A percentile compares a stretch with the other conserved stretches of the same genome.
phyloP scores from a whole-genome alignment of 129 eudicot genomes.

The Flaveria bidentis region DNA sequence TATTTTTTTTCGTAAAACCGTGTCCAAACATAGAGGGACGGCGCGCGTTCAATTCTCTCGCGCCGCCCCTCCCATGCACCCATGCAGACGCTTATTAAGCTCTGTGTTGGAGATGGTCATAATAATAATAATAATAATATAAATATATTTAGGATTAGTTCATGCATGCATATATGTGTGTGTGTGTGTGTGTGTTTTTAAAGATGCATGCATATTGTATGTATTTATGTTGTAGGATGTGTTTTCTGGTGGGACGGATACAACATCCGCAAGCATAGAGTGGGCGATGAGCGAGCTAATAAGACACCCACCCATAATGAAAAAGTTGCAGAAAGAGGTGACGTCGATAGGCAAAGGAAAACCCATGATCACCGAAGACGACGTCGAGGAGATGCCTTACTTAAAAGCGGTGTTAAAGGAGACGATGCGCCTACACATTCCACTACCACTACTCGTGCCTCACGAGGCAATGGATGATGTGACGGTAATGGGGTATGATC shows the following conservation, averaged over 20 bases:
- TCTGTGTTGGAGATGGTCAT: no score
- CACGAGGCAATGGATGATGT: slow-evolving; percentile 16
- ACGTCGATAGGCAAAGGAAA: slow-evolving; percentile 16
- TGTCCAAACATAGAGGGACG: no score
- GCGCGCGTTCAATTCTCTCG: no score
- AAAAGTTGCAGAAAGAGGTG: slow-evolving; percentile 19
- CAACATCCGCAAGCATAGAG: slow-evolving; percentile 19
- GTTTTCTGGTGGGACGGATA: slow-evolving; percentile 31
- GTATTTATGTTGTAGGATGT: slow-evolving; percentile 20
- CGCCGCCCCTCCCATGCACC: no score
- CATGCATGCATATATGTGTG: neutral
- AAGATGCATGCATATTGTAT: neutral
- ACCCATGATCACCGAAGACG: slow-evolving; percentile 27
- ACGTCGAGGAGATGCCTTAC: slow-evolving; percentile 16
- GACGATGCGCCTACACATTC: slow-evolving; percentile 17
- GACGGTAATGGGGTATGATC: slow-evolving; percentile 22
- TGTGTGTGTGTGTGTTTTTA: neutral
- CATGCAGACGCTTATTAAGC: no score
- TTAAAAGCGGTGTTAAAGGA: slow-evolving; percentile 32
- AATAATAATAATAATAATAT: no score
- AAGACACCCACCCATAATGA: slow-evolving; percentile 24
- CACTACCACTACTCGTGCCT: slow-evolving; percentile 28
- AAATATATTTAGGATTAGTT: neutral
- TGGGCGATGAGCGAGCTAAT: slow-evolving; percentile 34
- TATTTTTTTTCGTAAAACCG: neutral